phyloP scores from a whole-genome alignment of 345 rosid species.

The Brassica rapa region DNA sequence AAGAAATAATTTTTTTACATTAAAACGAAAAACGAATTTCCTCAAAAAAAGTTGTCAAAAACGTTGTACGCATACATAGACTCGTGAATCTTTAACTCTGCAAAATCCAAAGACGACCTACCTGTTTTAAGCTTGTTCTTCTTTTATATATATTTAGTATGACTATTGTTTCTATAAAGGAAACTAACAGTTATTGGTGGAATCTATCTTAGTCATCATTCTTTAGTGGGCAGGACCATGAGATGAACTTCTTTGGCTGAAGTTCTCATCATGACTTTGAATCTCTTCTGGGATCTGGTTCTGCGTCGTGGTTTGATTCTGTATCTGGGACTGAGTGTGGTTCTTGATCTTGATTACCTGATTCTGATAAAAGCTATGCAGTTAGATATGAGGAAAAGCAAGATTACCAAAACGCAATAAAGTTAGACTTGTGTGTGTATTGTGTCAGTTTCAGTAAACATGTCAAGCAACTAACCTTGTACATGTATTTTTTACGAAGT shows the following conservation, averaged over 20 bases:
- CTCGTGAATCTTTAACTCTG: conserved; percentile 5
- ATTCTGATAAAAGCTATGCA: conserved; percentile 38
- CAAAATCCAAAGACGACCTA: conserved; percentile 34
- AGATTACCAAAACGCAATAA: conserved; percentile 2
- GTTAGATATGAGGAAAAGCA: conserved; percentile 12
- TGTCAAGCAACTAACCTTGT: conserved; percentile 57
- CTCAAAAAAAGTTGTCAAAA: conserved; percentile 32
- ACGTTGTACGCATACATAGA: conserved; percentile 21
- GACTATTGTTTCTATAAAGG: conserved; percentile 4
- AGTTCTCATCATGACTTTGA: conserved; percentile 38
- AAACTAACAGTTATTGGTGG: conserved; percentile 22
- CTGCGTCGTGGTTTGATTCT: conserved; percentile 24
- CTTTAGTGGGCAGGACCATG: conserved; percentile 24
- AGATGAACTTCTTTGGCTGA: conserved; percentile 27
- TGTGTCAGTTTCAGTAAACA: background rate
- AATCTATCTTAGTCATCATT: conserved; percentile 44
- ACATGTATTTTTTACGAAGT: conserved; percentile 78
- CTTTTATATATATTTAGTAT: conserved; percentile 11
- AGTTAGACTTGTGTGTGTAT: background rate
- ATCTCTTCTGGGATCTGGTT: conserved; percentile 30
- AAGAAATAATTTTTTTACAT: too few relatives aligned
- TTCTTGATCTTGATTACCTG: conserved; percentile 57
- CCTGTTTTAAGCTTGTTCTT: conserved; percentile 32
- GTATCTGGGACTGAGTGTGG: conserved; percentile 30
- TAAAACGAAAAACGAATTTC: conserved; percentile 1